Evolutionary conservation across 129 eudicot genomes (phyloP).

Genomic region (Artemisia tridentata): DNA sequence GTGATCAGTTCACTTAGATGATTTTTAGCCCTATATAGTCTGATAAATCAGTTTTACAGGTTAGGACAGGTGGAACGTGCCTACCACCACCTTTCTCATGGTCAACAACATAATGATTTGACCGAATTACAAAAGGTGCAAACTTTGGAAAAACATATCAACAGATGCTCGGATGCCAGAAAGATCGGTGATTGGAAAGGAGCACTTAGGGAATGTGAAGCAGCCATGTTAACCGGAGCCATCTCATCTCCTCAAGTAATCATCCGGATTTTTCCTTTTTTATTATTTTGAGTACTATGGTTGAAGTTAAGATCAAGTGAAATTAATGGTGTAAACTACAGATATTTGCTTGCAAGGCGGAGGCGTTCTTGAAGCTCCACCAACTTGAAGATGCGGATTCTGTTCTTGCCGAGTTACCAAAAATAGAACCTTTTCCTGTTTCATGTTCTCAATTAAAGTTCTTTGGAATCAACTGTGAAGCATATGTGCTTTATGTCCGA

Average conservation of each 20-base stretch:
- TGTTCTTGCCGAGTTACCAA: conserved; percentile 38
- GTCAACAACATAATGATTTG: conserved; percentile 38
- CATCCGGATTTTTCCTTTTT: not conserved
- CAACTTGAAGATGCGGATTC: conserved; percentile 49
- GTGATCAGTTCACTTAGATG: not conserved
- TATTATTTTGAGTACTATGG: not conserved
- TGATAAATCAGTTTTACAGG: conserved; percentile 31
- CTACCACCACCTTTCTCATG: conserved; percentile 38
- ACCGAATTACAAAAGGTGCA: conserved; percentile 45
- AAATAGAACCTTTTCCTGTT: conserved; percentile 45
- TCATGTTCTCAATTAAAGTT: conserved; percentile 44
- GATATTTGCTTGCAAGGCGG: conserved; percentile 60
- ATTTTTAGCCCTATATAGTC: not conserved
- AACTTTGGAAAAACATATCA: conserved; percentile 44
- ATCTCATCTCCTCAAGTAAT: conserved; percentile 52
- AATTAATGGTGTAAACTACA: conserved; percentile 17
- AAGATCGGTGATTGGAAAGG: conserved; percentile 60
- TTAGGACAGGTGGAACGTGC: conserved; percentile 50
- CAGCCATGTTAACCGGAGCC: conserved; percentile 53
- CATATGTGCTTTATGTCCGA: conserved; percentile 46
- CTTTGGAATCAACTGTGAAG: conserved; percentile 50
- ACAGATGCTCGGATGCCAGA: conserved; percentile 52
- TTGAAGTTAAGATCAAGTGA: not conserved
- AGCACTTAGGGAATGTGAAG: conserved; percentile 59
- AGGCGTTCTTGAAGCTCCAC: conserved; percentile 55